Conservation (phyloP, 352 stramenopile species). For the Lagenidium giganteum region DNA sequence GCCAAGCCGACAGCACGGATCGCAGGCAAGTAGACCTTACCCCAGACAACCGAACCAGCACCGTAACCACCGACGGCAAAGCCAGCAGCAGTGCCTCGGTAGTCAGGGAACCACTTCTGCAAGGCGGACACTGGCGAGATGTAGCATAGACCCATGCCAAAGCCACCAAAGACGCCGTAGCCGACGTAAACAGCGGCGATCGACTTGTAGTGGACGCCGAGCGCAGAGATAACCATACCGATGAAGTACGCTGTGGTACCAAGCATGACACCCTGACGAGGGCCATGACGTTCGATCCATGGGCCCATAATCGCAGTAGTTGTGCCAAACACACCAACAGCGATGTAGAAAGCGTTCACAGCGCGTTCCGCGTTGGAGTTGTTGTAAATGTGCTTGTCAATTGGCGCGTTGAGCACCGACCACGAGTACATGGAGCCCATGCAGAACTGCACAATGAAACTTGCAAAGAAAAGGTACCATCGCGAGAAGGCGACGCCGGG, state of each 20-base stretch:
- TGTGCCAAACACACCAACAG: constrained; percentile 47
- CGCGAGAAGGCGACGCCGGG: constrained; percentile 38
- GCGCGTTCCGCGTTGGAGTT: constrained; percentile 38
- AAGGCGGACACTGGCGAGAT: constrained; percentile 56
- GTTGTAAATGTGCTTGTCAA: constrained; percentile 46
- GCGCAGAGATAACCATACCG: constrained; percentile 46
- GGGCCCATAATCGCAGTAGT: constrained; percentile 49
- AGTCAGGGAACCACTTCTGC: constrained; percentile 76
- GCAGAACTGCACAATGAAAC: constrained; percentile 63
- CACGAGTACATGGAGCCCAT: constrained; percentile 70
- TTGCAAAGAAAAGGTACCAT: constrained; percentile 62
- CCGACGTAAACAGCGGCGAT: constrained; percentile 57
- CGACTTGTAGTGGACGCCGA: constrained; percentile 44
- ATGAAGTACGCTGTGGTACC: constrained; percentile 40
- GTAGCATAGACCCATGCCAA: constrained; percentile 64
- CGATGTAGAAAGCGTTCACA: constrained; percentile 70
- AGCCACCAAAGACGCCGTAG: constrained; percentile 60
- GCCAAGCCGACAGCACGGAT: constrained; percentile 39
- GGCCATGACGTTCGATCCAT: constrained; percentile 56
- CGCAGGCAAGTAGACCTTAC: constrained; percentile 49
- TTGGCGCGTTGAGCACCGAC: constrained; percentile 65
- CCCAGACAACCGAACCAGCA: constrained; percentile 51
- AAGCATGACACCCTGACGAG: constrained; percentile 32
- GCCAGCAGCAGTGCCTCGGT: constrained; percentile 53
- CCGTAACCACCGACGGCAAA: constrained; percentile 61